phyloP scores from a whole-genome alignment of 257 asterid genomes.

The Penstemon newberryi region DNA sequence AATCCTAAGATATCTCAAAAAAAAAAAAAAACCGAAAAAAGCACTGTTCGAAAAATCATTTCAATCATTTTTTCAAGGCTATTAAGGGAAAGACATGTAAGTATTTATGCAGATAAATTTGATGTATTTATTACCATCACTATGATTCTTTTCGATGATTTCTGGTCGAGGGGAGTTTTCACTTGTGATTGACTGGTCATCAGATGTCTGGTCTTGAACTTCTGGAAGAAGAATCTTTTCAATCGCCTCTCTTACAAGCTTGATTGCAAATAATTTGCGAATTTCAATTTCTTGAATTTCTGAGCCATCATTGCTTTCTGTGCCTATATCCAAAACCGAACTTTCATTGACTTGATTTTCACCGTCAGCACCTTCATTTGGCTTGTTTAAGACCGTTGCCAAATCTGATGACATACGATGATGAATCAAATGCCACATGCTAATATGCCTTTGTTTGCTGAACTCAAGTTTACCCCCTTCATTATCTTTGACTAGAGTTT shows the following conservation, averaged over 20 bases:
- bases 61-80: background rate
- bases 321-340: slow-evolving; percentile 30
- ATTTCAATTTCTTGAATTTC: slow-evolving; percentile 60
- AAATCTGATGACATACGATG: slow-evolving; percentile 46
- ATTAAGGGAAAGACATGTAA: background rate
- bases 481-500: slow-evolving; percentile 13
- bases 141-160: slow-evolving; percentile 37
- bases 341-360: slow-evolving; percentile 31
- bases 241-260: slow-evolving; percentile 89
- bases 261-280: slow-evolving; percentile 70
- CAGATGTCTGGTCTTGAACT: slow-evolving; percentile 78
- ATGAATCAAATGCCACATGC: slow-evolving; percentile 63
- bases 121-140: slow-evolving; percentile 38
- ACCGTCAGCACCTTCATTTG: slow-evolving; percentile 20
- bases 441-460: slow-evolving; percentile 47
- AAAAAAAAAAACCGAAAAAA: background rate
- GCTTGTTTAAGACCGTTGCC: slow-evolving; percentile 13
- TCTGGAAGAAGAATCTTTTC: slow-evolving; percentile 98
- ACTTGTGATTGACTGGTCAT: slow-evolving; percentile 60
- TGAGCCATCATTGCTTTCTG: slow-evolving; percentile 31
- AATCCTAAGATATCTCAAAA: too few species aligned
- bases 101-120: background rate
- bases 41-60: too few species aligned
- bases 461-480: slow-evolving; percentile 31
- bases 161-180: slow-evolving; percentile 52